These are phyloP conservation scores for Gillenia trifoliata DNA, from an alignment of 306 rosid genomes.

Conservation along the genomic window DNA sequence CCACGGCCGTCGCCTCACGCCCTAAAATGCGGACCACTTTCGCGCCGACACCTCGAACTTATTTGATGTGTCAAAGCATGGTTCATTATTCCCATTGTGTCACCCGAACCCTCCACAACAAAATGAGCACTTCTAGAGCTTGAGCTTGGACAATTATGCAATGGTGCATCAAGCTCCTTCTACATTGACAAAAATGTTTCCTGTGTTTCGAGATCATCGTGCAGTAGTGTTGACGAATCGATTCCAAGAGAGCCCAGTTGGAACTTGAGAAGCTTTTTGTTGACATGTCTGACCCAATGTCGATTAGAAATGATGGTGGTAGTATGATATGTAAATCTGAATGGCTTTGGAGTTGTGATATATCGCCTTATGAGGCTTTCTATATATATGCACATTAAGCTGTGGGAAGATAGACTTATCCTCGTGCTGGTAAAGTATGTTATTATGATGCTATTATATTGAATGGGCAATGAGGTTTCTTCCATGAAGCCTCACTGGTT, in stretches of 20 bases:
- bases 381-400: no score
- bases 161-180: neutral
- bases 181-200: neutral
- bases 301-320: no score
- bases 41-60: neutral
- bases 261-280: constrained; percentile 8
- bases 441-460: no score
- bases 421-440: no score
- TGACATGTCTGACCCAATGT: no score
- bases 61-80: neutral
- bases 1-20: constrained; percentile 71
- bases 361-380: no score
- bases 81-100: neutral
- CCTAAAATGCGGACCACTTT: constrained; percentile 13
- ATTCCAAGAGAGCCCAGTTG: constrained; percentile 15
- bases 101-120: neutral
- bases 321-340: no score
- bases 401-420: no score
- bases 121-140: neutral
- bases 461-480: no score
- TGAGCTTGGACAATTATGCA: neutral
- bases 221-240: constrained; percentile 23
- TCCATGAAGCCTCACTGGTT: no score
- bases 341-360: no score
- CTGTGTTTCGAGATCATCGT: constrained; percentile 15